Conservation (phyloP, 2,329 filamentous ascomycete species). For the Daldinia sp. region DNA sequence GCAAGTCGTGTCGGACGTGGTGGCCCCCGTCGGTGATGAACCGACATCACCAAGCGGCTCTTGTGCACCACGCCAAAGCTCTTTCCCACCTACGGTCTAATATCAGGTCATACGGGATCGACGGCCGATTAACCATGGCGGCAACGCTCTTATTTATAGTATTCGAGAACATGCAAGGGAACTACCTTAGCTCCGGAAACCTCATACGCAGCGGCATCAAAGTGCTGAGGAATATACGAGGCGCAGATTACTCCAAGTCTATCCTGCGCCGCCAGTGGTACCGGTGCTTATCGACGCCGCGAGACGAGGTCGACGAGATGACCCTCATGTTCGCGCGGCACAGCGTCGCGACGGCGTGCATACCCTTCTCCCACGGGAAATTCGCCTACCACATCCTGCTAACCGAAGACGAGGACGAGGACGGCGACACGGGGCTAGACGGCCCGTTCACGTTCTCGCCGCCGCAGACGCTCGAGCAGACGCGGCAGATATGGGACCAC, state of each 20-base stretch:
- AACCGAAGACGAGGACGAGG: slow-evolving; percentile 40
- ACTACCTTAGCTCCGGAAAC: slow-evolving; percentile 47
- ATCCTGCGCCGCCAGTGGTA: slow-evolving; percentile 40
- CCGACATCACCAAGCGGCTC: slow-evolving; percentile 46
- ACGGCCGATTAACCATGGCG: slow-evolving; percentile 45
- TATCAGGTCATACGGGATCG: slow-evolving; percentile 41
- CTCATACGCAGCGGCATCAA: slow-evolving; percentile 48
- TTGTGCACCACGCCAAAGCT: slow-evolving; percentile 47
- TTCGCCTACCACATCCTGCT: slow-evolving; percentile 48
- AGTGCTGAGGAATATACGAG: slow-evolving; percentile 42
- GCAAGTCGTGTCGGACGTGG: slow-evolving; percentile 38
- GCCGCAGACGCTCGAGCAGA: slow-evolving; percentile 41
- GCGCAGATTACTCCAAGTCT: slow-evolving; percentile 22
- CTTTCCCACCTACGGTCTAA: slow-evolving; percentile 43
- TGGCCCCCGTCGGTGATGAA: slow-evolving; percentile 43
- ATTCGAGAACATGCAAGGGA: slow-evolving; percentile 50
- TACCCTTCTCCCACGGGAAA: slow-evolving; percentile 48
- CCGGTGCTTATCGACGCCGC: slow-evolving; percentile 27
- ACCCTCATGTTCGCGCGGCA: slow-evolving; percentile 46
- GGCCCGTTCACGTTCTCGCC: slow-evolving; percentile 29
- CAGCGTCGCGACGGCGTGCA: slow-evolving; percentile 41
- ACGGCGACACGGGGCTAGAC: slow-evolving; percentile 12
- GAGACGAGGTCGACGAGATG: slow-evolving; percentile 47
- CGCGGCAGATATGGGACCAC: slow-evolving; percentile 44
- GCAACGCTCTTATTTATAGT: slow-evolving; percentile 49